Base-by-base conservation (phyloP, 768 basidiomycete genomes). In the Suillus lakei region DNA sequence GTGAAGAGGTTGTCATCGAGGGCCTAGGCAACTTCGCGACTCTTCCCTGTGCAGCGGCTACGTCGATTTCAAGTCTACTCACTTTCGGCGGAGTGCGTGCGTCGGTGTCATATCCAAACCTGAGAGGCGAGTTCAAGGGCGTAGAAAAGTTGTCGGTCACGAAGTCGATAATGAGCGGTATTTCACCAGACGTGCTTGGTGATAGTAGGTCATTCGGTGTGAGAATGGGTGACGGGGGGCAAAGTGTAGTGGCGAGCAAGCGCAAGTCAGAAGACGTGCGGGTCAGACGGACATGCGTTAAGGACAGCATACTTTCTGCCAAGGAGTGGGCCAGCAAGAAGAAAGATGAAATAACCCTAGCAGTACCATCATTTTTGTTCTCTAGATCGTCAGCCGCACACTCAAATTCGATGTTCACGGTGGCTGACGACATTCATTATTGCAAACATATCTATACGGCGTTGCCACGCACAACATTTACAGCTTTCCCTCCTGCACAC, bases 81-180 rank as follows among this genome's bases (percentile, higher is more conserved):
- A 9, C 18, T 39, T 39, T 58, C 18, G 36, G 18, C 26, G 56
- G 38, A 38, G 38, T 58, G 36, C 56, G 21, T 58, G 39, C 4
- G 5, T 58, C 38, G 23, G 38, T 28, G 56, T 26, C 38, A 39
- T 58, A 58, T 39, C 16, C 56, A 39, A 58, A 39, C 10, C 3
- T 9, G 10, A 58, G 56, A 21, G 63, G 59, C 41, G 63, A 62
- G 39, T n/a, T 63, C 36, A 23, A 51, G 8, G 62, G 36, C 9
- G 51, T 55, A 21, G 63, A 48, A 34, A 63, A 69, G 46, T 66
- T 63, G 53, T 64, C 64, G 21, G 60, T 15, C 5, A 58, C 61
- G 30, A 64, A 62, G 54, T 83, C 81, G 61, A 85, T 76, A 64
- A 84, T 69, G 44, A 88, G 78, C n/a, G 85, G 86, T 63, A 88